phyloP scores from a whole-genome alignment of 129 eudicot species.

The Arctium minus region DNA sequence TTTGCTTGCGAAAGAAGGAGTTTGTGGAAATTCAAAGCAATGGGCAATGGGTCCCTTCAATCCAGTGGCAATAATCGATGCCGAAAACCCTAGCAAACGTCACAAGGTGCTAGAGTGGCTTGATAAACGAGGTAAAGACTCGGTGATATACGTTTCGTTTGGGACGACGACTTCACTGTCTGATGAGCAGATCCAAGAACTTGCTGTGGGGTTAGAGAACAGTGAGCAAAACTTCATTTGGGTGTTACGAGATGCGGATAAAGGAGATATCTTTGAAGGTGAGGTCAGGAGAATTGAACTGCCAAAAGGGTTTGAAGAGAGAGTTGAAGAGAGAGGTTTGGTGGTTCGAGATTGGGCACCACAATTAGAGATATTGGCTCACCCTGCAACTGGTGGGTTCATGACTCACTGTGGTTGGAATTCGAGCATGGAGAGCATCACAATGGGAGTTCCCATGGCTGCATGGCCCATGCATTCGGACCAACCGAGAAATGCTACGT shows the following conservation, averaged over 20 bases:
- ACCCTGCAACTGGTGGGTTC: constrained; percentile 52
- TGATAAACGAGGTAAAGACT: constrained; percentile 34
- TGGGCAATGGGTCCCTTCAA: constrained; percentile 57
- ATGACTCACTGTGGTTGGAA: constrained; percentile 79
- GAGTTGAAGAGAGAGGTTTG: constrained; percentile 33
- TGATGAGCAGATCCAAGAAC: constrained; percentile 39
- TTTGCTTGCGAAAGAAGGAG: constrained; percentile 12
- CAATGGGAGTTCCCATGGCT: constrained; percentile 55
- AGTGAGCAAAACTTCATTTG: constrained; percentile 61
- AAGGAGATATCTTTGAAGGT: constrained; percentile 36
- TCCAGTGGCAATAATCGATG: constrained; percentile 21
- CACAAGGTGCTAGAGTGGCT: constrained; percentile 47
- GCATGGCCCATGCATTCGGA: constrained; percentile 69
- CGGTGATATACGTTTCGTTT: constrained; percentile 48
- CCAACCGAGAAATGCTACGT: constrained; percentile 40
- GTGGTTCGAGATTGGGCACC: constrained; percentile 66
- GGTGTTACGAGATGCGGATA: constrained; percentile 66
- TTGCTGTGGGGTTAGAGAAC: constrained; percentile 52
- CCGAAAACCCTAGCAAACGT: background rate
- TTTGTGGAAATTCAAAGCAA: background rate
- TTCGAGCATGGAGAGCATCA: constrained; percentile 53
- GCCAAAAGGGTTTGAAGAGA: constrained; percentile 50
- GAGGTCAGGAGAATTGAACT: constrained; percentile 27
- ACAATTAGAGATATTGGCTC: constrained; percentile 51
- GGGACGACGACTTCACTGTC: constrained; percentile 51